Evolutionary conservation across 2,329 filamentous ascomycete genomes (phyloP).

Genomic region (Colletotrichum sidae): DNA sequence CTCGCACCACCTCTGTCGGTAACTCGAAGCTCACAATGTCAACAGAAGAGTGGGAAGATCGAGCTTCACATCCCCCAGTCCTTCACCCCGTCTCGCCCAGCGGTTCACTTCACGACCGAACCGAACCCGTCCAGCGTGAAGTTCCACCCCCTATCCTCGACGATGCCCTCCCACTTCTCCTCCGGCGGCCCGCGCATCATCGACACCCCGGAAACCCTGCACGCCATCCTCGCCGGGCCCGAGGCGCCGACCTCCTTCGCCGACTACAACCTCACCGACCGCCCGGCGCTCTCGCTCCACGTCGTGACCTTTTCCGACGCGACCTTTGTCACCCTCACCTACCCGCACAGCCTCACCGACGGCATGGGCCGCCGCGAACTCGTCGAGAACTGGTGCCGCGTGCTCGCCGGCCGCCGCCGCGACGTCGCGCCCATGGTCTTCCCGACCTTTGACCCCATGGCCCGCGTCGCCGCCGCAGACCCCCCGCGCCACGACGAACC

Average conservation of each 20-base stretch:
- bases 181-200: background rate
- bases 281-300: conserved; percentile 60
- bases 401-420: conserved; percentile 54
- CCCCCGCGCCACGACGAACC: conserved; percentile 47
- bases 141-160: conserved; percentile 23
- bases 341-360: conserved; percentile 56
- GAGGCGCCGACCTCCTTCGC: conserved; percentile 42
- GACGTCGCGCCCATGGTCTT: conserved; percentile 52
- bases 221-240: conserved; percentile 33
- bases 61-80: conserved; percentile 24
- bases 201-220: conserved; percentile 25
- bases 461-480: conserved; percentile 35
- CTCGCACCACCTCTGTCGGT: background rate
- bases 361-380: conserved; percentile 38
- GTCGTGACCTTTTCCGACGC: conserved; percentile 61
- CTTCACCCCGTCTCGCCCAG: conserved; percentile 29
- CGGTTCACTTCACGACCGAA: conserved; percentile 26
- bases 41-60: conserved; percentile 19
- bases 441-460: conserved; percentile 38
- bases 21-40: no score
- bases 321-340: conserved; percentile 59
- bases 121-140: conserved; percentile 18
- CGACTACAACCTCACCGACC: conserved; percentile 55
- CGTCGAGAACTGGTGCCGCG: conserved; percentile 53
- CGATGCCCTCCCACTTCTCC: conserved; percentile 13